Evolutionary conservation across 495 filamentous ascomycete genomes (phyloP), one percentile per base, ranked within the genome.

Genomic region (Hypoxylon fragiforme): DNA sequence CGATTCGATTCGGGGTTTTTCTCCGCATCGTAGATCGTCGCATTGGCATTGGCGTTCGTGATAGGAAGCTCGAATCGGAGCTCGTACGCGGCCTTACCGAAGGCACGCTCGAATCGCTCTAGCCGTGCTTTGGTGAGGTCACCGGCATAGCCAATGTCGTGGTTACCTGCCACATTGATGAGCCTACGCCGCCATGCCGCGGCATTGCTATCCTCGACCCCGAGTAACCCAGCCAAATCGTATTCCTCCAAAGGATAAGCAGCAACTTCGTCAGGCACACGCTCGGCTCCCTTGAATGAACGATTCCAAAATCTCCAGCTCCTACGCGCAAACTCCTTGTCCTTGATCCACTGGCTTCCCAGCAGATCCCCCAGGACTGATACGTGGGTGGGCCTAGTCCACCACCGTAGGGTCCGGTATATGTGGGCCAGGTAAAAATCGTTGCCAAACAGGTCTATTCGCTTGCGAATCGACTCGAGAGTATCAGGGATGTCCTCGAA

Each of bases 371-470:
- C 94, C 2, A 98, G 77, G 1, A 96, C 91, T 0, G 87, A 84
- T 19, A 92, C 86, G 70, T 98, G 95, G 0, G 89, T 95, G 18
- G 94, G 94, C 16, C 77, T 68, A 3, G 85, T 81, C 84, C 85
- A 91, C 84, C 89, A 92, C 54, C 81, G 79, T 13, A 95, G 66
- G 0, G 85, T 89, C n/a, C 89, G 83, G 74, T 94, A 97, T 39
- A 97, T 88, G 66, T 97, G 94, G 7, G 88, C 87, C 6, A 98
- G 83, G 70, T 97, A 98, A 57, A 83, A 91, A 69, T 98, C 94
- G 70, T 98, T 98, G 1, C 95, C 94, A 53, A 89, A 77, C 2
- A 95, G 80, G 66, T 98, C 94, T 54, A 98, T 67, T 12, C 81
- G 80, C 73, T 98, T 98, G 57, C 87, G 82, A 20, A 73, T 74